Conservation (phyloP, 179 eudicot species). For the Monotropa hypopitys region DNA sequence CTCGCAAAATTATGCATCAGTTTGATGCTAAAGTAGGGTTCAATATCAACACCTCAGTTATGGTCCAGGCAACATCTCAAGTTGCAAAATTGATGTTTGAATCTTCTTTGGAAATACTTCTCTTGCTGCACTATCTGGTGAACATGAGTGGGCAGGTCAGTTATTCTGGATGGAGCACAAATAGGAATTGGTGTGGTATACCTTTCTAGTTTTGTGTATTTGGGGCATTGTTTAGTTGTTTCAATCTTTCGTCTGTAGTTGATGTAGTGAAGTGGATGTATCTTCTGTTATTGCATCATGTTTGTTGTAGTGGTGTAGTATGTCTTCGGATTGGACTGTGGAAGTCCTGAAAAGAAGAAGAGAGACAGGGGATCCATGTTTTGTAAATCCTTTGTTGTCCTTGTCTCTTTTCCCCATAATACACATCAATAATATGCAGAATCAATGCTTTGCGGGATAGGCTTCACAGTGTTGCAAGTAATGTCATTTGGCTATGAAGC, state of each 20-base stretch:
- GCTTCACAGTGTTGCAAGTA: neutral
- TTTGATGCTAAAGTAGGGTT: conserved; percentile 33
- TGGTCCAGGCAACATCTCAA: conserved; percentile 79
- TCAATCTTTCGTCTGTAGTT: neutral
- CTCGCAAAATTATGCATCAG: conserved; percentile 41
- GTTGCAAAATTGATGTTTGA: conserved; percentile 77
- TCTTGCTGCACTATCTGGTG: conserved; percentile 64
- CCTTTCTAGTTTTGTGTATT: neutral
- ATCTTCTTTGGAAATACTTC: conserved; percentile 66
- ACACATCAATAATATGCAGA: neutral
- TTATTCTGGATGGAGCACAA: neutral
- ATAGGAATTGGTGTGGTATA: neutral
- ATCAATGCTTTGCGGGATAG: neutral
- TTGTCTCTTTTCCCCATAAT: neutral
- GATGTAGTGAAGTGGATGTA: neutral
- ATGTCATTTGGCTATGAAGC: neutral
- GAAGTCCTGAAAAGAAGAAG: neutral
- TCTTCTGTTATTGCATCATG: neutral
- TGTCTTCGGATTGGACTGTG: neutral
- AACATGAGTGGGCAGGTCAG: conserved; percentile 84
- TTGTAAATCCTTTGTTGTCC: neutral
- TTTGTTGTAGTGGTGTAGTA: neutral
- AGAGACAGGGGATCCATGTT: neutral
- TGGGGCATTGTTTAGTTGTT: neutral
- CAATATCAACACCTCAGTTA: conserved; percentile 32